phyloP scores from a whole-genome alignment of 352 stramenopile genomes.

The Phytophthora litchii region DNA sequence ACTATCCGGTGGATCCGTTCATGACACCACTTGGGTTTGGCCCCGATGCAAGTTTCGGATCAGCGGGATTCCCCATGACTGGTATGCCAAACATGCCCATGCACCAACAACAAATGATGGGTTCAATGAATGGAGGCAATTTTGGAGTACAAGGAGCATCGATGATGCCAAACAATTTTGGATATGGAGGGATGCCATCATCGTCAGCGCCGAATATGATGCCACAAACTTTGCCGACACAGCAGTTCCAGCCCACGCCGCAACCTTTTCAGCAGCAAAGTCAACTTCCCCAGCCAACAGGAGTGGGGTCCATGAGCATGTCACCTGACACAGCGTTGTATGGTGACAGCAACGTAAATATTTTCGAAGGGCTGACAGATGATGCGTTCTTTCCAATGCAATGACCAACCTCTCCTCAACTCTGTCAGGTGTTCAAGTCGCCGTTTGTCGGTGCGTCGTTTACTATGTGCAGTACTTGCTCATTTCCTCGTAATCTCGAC shows the following conservation, averaged over 20 bases:
- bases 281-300: constrained; percentile 29
- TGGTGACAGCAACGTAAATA: constrained; percentile 60
- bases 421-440: constrained; percentile 34
- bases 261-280: constrained; percentile 39
- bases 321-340: constrained; percentile 42
- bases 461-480: constrained; percentile 34
- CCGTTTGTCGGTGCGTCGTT: constrained; percentile 32
- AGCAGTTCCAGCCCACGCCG: constrained; percentile 34
- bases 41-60: constrained; percentile 39
- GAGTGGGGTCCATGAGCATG: constrained; percentile 22
- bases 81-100: constrained; percentile 49
- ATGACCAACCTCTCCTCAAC: constrained; percentile 36
- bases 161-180: constrained; percentile 54
- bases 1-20: constrained; percentile 68
- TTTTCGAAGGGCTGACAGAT: constrained; percentile 80
- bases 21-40: constrained; percentile 56
- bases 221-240: constrained; percentile 22
- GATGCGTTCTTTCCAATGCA: constrained; percentile 81
- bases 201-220: constrained; percentile 38
- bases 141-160: constrained; percentile 34
- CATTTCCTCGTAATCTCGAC: constrained; percentile 50
- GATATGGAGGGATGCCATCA: constrained; percentile 37
- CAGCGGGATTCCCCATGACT: constrained; percentile 42
- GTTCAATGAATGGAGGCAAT: constrained; percentile 47
- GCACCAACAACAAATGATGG: constrained; percentile 54